A percentile compares a stretch with the other conserved stretches of the same genome.
These are phyloP conservation scores for Plasmodium gaboni DNA, from an alignment of 169 alveolate species.

Conservation along the genomic window DNA sequence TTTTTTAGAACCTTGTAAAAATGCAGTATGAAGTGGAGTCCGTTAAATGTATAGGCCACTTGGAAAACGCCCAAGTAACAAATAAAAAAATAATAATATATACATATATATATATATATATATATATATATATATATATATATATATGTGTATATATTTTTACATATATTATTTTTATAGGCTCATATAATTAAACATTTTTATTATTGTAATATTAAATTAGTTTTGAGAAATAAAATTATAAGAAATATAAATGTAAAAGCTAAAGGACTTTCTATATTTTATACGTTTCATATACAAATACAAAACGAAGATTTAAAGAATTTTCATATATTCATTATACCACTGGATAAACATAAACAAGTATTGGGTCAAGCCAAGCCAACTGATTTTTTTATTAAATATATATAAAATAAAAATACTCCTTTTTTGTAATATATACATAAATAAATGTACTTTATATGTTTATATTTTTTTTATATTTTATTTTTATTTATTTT, in stretches of 20 bases:
- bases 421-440: neutral
- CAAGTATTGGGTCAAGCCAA: constrained; percentile 59
- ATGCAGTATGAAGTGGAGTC: constrained; percentile 31
- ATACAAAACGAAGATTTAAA: constrained; percentile 37
- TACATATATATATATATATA: neutral
- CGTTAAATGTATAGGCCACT: constrained; percentile 47
- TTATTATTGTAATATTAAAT: constrained; percentile 49
- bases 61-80: constrained; percentile 38
- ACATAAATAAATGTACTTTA: neutral
- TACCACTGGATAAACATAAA: constrained; percentile 50
- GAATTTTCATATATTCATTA: constrained; percentile 30
- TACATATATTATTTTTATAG: constrained; percentile 12
- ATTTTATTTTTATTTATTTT: too few relatives aligned
- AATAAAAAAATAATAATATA: neutral
- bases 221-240: constrained; percentile 30
- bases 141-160: neutral
- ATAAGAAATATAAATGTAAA: constrained; percentile 40
- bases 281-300: constrained; percentile 54
- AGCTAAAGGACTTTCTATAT: constrained; percentile 28
- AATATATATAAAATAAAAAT: constrained; percentile 9
- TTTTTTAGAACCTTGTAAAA: constrained; percentile 30
- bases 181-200: constrained; percentile 10
- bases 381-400: constrained; percentile 44
- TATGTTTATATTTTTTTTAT: too few relatives aligned
- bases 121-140: neutral